Percentiles rank a stretch among this genome's conserved stretches.
These are phyloP conservation scores for Puccinia coronata DNA, from an alignment of 1,284 basidiomycete genomes.

Conservation along the genomic window DNA sequence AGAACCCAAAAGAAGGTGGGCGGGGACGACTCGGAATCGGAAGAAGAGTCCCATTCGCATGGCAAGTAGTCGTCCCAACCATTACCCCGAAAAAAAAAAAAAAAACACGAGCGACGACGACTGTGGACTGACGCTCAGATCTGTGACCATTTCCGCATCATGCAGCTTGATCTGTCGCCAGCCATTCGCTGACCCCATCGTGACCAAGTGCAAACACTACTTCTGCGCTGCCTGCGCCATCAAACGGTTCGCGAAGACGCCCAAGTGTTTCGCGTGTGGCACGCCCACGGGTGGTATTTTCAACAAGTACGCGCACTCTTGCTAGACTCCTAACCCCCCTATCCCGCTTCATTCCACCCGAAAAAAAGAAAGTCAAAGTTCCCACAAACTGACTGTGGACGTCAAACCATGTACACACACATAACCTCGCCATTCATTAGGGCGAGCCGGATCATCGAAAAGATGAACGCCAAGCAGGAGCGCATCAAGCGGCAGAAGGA, in stretches of 20 bases:
- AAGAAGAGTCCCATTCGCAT: conserved; percentile 92
- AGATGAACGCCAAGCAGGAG: conserved; percentile 48
- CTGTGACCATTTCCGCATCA: too few relatives aligned
- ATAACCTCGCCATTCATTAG: background rate
- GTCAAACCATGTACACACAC: background rate
- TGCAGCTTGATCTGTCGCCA: conserved; percentile 79
- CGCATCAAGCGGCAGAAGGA: conserved; percentile 31
- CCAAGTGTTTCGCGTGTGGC: conserved; percentile 93
- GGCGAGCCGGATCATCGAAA: conserved; percentile 39
- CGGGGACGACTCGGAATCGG: conserved; percentile 58
- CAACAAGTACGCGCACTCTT: conserved; percentile 74
- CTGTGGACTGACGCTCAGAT: too few relatives aligned
- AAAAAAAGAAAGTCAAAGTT: too few relatives aligned
- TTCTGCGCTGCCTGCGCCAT: conserved; percentile 86
- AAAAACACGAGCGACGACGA: too few relatives aligned
- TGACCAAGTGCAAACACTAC: conserved; percentile 95
- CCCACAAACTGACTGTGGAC: too few relatives aligned
- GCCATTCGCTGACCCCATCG: conserved; percentile 89
- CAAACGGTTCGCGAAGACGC: conserved; percentile 86
- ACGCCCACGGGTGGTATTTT: conserved; percentile 91
- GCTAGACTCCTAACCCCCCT: too few relatives aligned
- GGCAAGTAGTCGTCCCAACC: too few relatives aligned
- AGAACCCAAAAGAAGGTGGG: conserved; percentile 44
- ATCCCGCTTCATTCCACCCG: too few relatives aligned
- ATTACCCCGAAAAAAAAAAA: too few relatives aligned